Conservation (phyloP, 768 basidiomycete genomes). For the Dictyophora rubrovolvata region DNA sequence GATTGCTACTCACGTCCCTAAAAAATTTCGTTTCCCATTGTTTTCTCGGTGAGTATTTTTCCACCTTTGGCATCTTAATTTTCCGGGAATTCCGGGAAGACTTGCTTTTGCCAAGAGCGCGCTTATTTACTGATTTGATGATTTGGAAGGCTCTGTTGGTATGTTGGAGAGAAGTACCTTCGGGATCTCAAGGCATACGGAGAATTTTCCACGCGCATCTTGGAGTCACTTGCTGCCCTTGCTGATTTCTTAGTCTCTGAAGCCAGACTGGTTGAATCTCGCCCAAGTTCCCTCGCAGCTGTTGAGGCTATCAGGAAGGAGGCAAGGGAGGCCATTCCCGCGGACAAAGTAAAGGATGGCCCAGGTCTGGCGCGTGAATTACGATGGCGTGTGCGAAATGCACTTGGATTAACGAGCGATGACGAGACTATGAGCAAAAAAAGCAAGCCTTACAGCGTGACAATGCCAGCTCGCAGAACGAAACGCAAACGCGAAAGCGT, state of each 20-base stretch:
- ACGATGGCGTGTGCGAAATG: constrained; percentile 67
- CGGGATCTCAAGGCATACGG: constrained; percentile 55
- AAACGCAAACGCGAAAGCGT: constrained; percentile 11
- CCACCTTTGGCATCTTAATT: constrained; percentile 18
- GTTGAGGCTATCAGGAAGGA: constrained; percentile 61
- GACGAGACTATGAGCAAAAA: constrained; percentile 33
- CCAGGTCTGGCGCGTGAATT: constrained; percentile 74
- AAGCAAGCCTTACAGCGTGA: not conserved
- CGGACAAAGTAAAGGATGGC: constrained; percentile 74
- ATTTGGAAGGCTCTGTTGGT: constrained; percentile 73
- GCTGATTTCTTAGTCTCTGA: constrained; percentile 76
- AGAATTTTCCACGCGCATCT: constrained; percentile 46
- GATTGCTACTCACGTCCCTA: constrained; percentile 84
- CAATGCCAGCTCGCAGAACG: not conserved
- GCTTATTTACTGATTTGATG: constrained; percentile 5
- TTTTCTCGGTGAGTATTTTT: constrained; percentile 52
- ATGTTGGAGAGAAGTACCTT: constrained; percentile 73
- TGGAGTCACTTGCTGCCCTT: constrained; percentile 61
- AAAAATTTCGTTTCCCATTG: constrained; percentile 80
- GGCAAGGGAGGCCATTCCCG: constrained; percentile 70
- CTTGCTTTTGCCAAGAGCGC: no score
- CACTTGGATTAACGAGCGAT: constrained; percentile 53
- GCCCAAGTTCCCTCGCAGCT: constrained; percentile 19
- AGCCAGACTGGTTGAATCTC: constrained; percentile 58
- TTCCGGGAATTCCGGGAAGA: no score